phyloP scores from a whole-genome alignment of 2,329 filamentous ascomycete species.

The Talaromyces piceae region DNA sequence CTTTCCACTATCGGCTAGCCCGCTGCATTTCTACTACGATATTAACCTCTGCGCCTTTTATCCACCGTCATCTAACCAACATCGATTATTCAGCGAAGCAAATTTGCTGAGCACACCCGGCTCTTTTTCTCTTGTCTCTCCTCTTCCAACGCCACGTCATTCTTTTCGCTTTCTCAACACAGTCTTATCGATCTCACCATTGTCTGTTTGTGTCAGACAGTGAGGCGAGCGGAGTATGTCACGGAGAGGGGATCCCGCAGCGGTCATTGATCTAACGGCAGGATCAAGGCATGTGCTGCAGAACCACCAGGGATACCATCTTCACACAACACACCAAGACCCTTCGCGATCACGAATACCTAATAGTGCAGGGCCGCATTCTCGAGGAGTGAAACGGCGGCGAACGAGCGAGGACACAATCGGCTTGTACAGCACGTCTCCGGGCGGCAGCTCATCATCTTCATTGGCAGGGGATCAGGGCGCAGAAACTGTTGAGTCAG shows the following conservation, averaged over 20 bases:
- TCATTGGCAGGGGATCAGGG: conserved; percentile 13
- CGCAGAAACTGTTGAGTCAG: conserved; percentile 32
- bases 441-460: conserved; percentile 5
- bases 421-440: conserved; percentile 4
- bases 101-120: too few species aligned
- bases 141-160: too few species aligned
- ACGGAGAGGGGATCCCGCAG: background rate
- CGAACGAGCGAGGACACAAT: conserved; percentile 5
- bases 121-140: too few species aligned
- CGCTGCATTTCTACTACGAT: background rate
- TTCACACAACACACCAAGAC: background rate
- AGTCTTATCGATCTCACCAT: too few species aligned
- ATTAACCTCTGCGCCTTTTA: too few species aligned
- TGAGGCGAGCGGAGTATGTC: background rate
- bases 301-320: background rate
- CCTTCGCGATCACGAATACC: background rate
- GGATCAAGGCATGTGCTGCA: conserved; percentile 4
- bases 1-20: background rate
- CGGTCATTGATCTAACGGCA: conserved; percentile 8
- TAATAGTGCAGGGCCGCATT: background rate
- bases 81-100: too few species aligned
- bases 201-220: too few species aligned
- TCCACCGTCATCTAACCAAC: too few species aligned
- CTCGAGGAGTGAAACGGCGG: conserved; percentile 14
- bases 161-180: too few species aligned